phyloP scores from a whole-genome alignment of 1,284 basidiomycete genomes.

The Agroathelia rolfsii region DNA sequence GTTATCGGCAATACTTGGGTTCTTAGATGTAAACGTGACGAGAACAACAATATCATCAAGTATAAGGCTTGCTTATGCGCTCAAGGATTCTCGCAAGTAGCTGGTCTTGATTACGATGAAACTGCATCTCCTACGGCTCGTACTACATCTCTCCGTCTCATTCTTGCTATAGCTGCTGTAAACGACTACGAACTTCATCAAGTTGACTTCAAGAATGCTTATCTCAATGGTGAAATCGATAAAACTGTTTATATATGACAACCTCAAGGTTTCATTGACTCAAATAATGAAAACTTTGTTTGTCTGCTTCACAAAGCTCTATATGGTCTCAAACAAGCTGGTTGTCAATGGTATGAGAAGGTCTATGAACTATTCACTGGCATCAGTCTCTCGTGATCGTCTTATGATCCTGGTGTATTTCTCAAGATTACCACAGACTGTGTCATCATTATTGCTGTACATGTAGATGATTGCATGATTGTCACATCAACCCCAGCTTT shows the following conservation, averaged over 20 bases:
- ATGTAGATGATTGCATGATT: slow-evolving; percentile 24
- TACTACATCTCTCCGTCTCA: slow-evolving; percentile 20
- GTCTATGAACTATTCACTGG: slow-evolving; percentile 11
- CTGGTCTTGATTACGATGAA: slow-evolving; percentile 31
- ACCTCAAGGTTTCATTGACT: slow-evolving; percentile 19
- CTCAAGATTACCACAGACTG: slow-evolving; percentile 9
- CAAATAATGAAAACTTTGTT: slow-evolving; percentile 12
- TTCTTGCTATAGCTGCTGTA: slow-evolving; percentile 25
- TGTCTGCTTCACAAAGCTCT: slow-evolving; percentile 17
- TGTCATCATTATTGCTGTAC: slow-evolving; percentile 19
- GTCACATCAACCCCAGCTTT: slow-evolving; percentile 10
- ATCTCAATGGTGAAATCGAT: slow-evolving; percentile 21
- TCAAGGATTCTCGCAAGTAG: slow-evolving; percentile 31
- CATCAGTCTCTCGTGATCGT: slow-evolving; percentile 16
- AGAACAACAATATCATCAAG: slow-evolving; percentile 21
- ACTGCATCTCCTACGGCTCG: slow-evolving; percentile 28
- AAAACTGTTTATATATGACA: slow-evolving; percentile 23
- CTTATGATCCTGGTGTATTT: slow-evolving; percentile 23
- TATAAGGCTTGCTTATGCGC: slow-evolving; percentile 30
- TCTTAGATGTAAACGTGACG: slow-evolving; percentile 28
- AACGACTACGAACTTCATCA: slow-evolving; percentile 25
- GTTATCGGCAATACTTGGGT: slow-evolving; percentile 23
- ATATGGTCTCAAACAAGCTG: slow-evolving; percentile 24
- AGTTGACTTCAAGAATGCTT: slow-evolving; percentile 26
- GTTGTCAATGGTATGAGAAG: slow-evolving; percentile 16